phyloP scores from a whole-genome alignment of 2,329 filamentous ascomycete species.

The Chaetomium sp. region DNA sequence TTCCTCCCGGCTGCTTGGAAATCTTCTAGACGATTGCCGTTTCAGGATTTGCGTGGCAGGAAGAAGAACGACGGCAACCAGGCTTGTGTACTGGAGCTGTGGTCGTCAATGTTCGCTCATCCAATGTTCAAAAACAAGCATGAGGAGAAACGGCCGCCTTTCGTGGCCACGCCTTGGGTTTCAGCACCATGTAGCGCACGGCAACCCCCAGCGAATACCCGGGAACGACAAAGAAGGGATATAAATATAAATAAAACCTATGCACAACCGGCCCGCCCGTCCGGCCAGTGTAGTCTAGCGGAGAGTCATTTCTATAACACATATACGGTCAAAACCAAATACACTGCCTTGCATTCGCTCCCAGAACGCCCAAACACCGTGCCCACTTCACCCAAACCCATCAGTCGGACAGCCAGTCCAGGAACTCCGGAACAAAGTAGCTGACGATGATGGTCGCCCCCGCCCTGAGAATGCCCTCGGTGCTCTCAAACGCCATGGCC shows the following conservation, averaged over 20 bases:
- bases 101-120: background rate
- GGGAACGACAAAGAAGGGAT: background rate
- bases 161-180: background rate
- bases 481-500: constrained; percentile 91
- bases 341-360: constrained; percentile 8
- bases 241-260: background rate
- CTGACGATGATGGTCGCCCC: constrained; percentile 91
- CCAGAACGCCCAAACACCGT: constrained; percentile 19
- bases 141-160: background rate
- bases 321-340: background rate
- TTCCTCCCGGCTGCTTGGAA: background rate
- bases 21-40: background rate
- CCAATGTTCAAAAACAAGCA: background rate
- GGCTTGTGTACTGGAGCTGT: background rate
- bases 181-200: background rate
- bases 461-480: constrained; percentile 88
- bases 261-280: background rate
- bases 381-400: background rate
- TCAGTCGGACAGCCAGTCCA: constrained; percentile 63
- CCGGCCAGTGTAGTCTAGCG: background rate
- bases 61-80: background rate
- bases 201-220: background rate
- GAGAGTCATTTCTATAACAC: background rate
- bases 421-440: constrained; percentile 87
- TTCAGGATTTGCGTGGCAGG: background rate